Base-by-base conservation (phyloP, 1,284 basidiomycete genomes). In the Schizophyllum commune region DNA sequence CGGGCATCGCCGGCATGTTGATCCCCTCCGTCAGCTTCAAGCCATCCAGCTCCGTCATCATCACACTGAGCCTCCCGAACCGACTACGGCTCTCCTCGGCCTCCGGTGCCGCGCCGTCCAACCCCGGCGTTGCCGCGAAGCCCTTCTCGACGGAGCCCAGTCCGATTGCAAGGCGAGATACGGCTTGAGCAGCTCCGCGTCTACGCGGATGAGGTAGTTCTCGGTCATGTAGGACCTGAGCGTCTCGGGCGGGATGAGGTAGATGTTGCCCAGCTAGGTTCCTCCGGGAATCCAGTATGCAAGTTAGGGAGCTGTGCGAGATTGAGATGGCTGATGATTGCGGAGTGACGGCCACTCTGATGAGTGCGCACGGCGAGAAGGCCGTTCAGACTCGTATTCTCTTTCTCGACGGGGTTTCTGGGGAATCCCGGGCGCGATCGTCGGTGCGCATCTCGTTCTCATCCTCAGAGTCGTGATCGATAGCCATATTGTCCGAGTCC, bases 191-290 rank as follows among this genome's bases (percentile, higher is more conserved):
- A 98, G 80, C 15, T 83, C 81, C 3, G 92, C 78, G 68, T 99
- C 96, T 67, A 99, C 95, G 20, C 92, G 85, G 8, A 94, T 93
- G 5, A 98, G 84, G 71, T 94, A 92, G 59, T 88, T 89, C 69
- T 96, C 95, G 4, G 89, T 91, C 73, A 97, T 92, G 76, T 96
- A 98, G 1, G 93, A 92, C 66, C 91, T 92, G 65, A 98, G 83
- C 62, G 94, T 93, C 64, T 96, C 93, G 4, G 95, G 94, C 63
- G 89, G 89, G 56, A 98, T 92, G 66, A 98, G 89, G 81, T 98
- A 99, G 62, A 96, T 84, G 71, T 98, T 97, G 68, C 97, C 97
- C 1, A 99, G 86, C 74, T 99, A 96, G 56, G n/a, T n/a, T n/a
- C n/a, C n/a, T n/a, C n/a, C n/a, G n/a, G n/a, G n/a, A n/a, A n/a